Evolutionary conservation across 2,329 filamentous ascomycete genomes (phyloP).

Genomic region (Talaromyces sp.): DNA sequence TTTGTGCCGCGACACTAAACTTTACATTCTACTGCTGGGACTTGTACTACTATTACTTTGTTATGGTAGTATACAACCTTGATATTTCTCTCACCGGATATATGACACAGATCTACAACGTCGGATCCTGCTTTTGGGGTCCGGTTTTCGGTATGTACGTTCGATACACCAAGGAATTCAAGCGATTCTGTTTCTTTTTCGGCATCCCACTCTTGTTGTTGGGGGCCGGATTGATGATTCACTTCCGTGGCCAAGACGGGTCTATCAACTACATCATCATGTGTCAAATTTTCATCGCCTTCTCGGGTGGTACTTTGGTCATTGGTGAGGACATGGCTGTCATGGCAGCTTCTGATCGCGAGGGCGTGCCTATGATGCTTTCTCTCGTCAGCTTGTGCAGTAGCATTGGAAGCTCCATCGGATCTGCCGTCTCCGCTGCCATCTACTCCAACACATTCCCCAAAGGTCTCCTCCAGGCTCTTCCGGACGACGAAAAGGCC

Average conservation of each 20-base stretch:
- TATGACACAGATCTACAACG: slow-evolving; percentile 51
- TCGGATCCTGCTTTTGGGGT: slow-evolving; percentile 52
- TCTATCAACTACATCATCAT: slow-evolving; percentile 52
- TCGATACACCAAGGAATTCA: slow-evolving; percentile 50
- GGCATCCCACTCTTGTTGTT: slow-evolving; percentile 52
- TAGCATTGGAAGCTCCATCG: slow-evolving; percentile 36
- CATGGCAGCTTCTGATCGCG: slow-evolving; percentile 53
- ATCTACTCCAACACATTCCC: slow-evolving; percentile 60
- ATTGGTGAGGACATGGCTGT: slow-evolving; percentile 57
- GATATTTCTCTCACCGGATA: slow-evolving; percentile 44
- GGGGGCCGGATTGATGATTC: slow-evolving; percentile 54
- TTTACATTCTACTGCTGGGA: slow-evolving; percentile 54
- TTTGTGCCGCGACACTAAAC: slow-evolving; percentile 48
- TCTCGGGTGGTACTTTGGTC: slow-evolving; percentile 52
- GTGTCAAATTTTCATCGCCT: slow-evolving; percentile 55
- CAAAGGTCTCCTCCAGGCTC: slow-evolving; percentile 40
- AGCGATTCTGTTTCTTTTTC: slow-evolving; percentile 50
- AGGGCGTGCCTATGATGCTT: slow-evolving; percentile 49
- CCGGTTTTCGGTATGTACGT: slow-evolving; percentile 50
- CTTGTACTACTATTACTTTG: slow-evolving; percentile 52
- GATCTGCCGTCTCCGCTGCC: slow-evolving; percentile 28
- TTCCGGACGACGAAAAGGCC: slow-evolving; percentile 39
- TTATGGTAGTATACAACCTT: slow-evolving; percentile 52
- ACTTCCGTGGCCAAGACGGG: slow-evolving; percentile 50
- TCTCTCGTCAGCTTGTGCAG: slow-evolving; percentile 35